Base-by-base conservation (phyloP, 2,329 filamentous ascomycete species). In the Colletotrichum limetticola region DNA sequence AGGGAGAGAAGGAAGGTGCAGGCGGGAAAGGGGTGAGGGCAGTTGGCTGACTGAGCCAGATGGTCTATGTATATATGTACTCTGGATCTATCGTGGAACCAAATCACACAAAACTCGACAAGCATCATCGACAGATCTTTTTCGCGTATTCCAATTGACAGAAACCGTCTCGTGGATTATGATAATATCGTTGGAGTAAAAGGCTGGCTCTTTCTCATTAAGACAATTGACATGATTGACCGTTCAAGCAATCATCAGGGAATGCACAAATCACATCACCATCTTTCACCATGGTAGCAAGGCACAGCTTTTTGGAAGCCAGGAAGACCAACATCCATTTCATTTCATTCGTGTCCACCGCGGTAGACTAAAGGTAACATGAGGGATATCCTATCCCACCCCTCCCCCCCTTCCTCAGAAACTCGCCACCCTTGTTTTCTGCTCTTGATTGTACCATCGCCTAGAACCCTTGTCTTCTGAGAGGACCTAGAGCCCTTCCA, bases 271-370 rank as follows among this genome's bases (percentile, higher is more conserved):
- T 16, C 4, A 58, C 16, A 4, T 16, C n/a, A 28, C 26, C 30
- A 11, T 8, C 24, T 16, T n/a, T 24, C 35, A 57, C 32, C 3
- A 24, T 14, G 37, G 24, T n/a, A 8, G 5, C 9, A 24, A 35
- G 14, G 6, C 42, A 12, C 24, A 4, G n/a, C 22, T 7, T 62
- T 35, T 16, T 64, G 58, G 61, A 71, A 61, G 67, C 61, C 56
- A 66, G 56, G 49, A 35, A 72, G 22, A 56, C 57, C 62, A 56
- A 70, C 65, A 74, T 74, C 73, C 73, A 71, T 74, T 72, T 74
- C 71, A 63, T 74, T 67, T 74, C 72, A 71, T 67, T 74, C 71
- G 66, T 74, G 58, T 74, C 73, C 74, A 74, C 67, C 66, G 4
- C 49, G 19, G 73, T 69, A 71, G 68, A 68, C 24, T 49, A n/a